phyloP scores from a whole-genome alignment of 768 basidiomycete genomes.

The Phlegmacium glaucopus region DNA sequence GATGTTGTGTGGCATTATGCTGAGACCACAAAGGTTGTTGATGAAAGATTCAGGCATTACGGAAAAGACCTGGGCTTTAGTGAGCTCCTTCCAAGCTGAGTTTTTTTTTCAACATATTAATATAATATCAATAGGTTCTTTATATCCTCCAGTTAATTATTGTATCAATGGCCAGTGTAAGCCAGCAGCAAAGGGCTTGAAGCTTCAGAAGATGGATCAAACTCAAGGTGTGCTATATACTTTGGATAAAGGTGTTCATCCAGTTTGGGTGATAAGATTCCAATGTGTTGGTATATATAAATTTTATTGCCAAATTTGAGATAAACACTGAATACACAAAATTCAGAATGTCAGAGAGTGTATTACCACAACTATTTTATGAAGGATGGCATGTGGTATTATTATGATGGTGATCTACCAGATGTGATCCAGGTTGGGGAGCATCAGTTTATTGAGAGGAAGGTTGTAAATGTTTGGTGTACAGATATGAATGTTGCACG shows the following conservation, averaged over 20 bases:
- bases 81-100: conserved; percentile 4
- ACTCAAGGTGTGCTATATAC: conserved; percentile 4
- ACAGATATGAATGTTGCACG: conserved; percentile 6
- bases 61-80: conserved; percentile 5
- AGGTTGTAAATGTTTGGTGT: conserved; percentile 2
- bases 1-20: conserved; percentile 3
- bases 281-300: conserved; percentile 4
- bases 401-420: conserved; percentile 2
- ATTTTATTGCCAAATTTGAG: background rate
- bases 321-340: background rate
- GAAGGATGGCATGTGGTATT: background rate
- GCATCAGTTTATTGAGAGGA: conserved; percentile 6
- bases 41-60: background rate
- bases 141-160: conserved; percentile 5
- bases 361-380: conserved; percentile 9
- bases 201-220: conserved; percentile 5
- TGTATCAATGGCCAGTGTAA: conserved; percentile 3
- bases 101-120: conserved; percentile 7
- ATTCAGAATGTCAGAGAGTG: conserved; percentile 2
- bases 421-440: conserved; percentile 4
- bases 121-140: background rate
- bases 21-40: conserved; percentile 2
- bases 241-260: background rate
- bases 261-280: conserved; percentile 2
- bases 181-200: background rate